Percentiles rank a stretch among this genome's conserved stretches.
These are phyloP conservation scores for Amoeboradix gromovi DNA, from an alignment of 371 early-diverging fungal species.

Conservation along the genomic window DNA sequence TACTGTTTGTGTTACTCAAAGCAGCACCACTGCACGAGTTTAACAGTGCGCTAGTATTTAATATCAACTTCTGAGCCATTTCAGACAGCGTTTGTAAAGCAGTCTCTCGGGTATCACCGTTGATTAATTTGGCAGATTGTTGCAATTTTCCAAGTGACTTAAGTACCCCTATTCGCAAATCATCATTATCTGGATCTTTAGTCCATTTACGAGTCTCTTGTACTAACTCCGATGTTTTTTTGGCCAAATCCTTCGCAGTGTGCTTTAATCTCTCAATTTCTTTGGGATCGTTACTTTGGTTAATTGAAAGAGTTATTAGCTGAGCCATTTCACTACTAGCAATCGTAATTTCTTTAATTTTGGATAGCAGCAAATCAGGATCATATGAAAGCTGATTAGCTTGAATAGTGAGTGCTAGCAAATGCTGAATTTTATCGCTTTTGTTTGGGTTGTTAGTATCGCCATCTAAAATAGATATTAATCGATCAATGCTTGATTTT, in stretches of 20 bases:
- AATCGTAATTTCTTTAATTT: not conserved
- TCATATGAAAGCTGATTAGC: not conserved
- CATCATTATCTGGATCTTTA: slow-evolving; percentile 6
- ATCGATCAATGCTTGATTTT: not conserved
- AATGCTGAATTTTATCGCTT: not conserved
- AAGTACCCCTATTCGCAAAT: slow-evolving; percentile 6
- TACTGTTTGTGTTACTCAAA: slow-evolving; percentile 14
- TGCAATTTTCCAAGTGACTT: slow-evolving; percentile 8
- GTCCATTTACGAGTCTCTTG: slow-evolving; percentile 11
- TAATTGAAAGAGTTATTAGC: not conserved
- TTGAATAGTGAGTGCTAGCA: not conserved
- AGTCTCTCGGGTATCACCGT: slow-evolving; percentile 10
- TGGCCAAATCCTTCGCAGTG: slow-evolving; percentile 8
- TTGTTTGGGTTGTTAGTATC: not conserved
- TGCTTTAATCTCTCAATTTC: slow-evolving; percentile 1
- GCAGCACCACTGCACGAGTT: slow-evolving; percentile 10
- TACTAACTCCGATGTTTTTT: slow-evolving; percentile 3
- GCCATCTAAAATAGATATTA: not conserved
- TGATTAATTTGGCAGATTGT: slow-evolving; percentile 6
- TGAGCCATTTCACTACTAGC: not conserved
- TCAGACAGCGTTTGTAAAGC: slow-evolving; percentile 10
- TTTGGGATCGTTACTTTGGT: not conserved
- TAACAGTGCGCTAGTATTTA: slow-evolving; percentile 13
- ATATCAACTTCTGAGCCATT: slow-evolving; percentile 9
- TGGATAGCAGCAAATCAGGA: not conserved